phyloP scores from a whole-genome alignment of 495 filamentous ascomycete genomes.

The Niebla homalea region DNA sequence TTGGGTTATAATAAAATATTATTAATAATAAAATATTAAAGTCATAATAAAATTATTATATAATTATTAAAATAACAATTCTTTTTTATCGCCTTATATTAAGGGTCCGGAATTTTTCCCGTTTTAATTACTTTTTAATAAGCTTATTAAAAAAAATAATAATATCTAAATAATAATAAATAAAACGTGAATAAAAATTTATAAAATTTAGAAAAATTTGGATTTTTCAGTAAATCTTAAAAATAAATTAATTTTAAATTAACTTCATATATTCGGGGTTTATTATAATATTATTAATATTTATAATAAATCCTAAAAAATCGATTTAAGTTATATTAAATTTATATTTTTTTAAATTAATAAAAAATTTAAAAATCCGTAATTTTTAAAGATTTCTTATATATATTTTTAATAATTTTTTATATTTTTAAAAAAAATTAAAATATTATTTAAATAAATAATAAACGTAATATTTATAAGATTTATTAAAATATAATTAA shows the following conservation, averaged over 20 bases:
- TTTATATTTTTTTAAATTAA: constrained; percentile 19
- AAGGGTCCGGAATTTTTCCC: neutral
- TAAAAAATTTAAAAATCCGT: constrained; percentile 6
- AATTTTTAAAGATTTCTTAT: constrained; percentile 11
- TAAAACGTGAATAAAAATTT: constrained; percentile 24
- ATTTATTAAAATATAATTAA: constrained; percentile 19
- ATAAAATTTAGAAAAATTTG: constrained; percentile 21
- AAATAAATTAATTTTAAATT: constrained; percentile 15
- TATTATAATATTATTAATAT: constrained; percentile 12
- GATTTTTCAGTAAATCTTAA: constrained; percentile 11
- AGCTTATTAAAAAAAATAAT: constrained; percentile 5
- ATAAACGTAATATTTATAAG: constrained; percentile 18
- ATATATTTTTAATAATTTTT: constrained; percentile 16
- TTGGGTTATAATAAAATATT: neutral
- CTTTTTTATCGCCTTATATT: neutral
- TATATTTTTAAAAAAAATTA: constrained; percentile 14
- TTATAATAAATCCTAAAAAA: constrained; percentile 19
- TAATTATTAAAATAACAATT: neutral
- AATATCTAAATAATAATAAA: constrained; percentile 17
- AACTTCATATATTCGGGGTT: constrained; percentile 15
- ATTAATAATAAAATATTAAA: neutral
- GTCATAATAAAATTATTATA: neutral
- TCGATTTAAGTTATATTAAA: constrained; percentile 16
- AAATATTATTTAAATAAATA: constrained; percentile 19
- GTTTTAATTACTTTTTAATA: constrained; percentile 9